Evolutionary conservation across 805 yeast species (phyloP).

Genomic region (Lipomyces yamadae): DNA sequence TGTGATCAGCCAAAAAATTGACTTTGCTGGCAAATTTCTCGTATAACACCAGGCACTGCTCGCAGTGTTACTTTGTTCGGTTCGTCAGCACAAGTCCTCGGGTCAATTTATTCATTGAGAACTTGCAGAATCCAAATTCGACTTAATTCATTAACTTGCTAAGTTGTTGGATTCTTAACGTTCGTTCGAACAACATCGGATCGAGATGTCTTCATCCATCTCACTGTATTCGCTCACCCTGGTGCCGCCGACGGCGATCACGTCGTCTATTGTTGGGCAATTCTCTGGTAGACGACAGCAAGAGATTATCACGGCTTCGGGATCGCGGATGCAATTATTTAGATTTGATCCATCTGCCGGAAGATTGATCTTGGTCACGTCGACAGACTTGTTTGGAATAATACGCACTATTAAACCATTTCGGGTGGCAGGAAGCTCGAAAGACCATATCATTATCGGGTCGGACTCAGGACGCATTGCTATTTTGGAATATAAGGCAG

Average conservation of each 20-base stretch:
- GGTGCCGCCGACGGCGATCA: conserved; percentile 60
- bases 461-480: conserved; percentile 80
- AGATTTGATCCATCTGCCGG: conserved; percentile 62
- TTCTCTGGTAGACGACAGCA: conserved; percentile 65
- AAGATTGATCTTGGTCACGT: conserved; percentile 51
- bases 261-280: conserved; percentile 66
- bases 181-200: background rate
- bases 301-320: conserved; percentile 64
- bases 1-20: background rate
- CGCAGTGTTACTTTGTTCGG: background rate
- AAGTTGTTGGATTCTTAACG: background rate
- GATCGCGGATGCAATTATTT: conserved; percentile 60
- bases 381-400: conserved; percentile 61
- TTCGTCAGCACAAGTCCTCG: background rate
- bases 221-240: conserved; percentile 72
- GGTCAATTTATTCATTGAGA: background rate
- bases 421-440: conserved; percentile 56
- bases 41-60: background rate
- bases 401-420: conserved; percentile 60
- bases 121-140: background rate
- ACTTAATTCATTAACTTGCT: background rate
- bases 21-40: background rate
- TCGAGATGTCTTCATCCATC: conserved; percentile 20
- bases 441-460: conserved; percentile 67
- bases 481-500: conserved; percentile 54